A percentile compares a stretch with the other conserved stretches of the same genome.
These are phyloP conservation scores for Lotmaria passim DNA, from an alignment of 208 protist genomes.

Conservation along the genomic window DNA sequence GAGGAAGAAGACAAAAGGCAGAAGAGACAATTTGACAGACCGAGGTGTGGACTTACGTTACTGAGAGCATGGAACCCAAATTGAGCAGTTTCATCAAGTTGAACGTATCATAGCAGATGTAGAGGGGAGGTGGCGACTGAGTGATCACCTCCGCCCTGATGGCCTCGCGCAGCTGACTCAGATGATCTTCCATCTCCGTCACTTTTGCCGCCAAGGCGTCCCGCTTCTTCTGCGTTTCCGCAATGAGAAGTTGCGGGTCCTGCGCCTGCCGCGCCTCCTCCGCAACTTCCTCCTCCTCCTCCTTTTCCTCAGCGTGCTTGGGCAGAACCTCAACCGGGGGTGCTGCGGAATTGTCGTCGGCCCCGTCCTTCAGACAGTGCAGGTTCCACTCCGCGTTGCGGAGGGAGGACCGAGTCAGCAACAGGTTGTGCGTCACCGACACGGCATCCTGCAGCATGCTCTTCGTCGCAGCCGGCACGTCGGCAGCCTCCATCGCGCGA, in stretches of 20 bases:
- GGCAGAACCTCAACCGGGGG: neutral
- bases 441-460: conserved; percentile 20
- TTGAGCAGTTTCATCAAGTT: conserved; percentile 27
- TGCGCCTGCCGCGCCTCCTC: neutral
- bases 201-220: neutral
- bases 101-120: conserved; percentile 37
- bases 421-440: conserved; percentile 4
- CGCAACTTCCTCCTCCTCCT: neutral
- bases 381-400: conserved; percentile 10
- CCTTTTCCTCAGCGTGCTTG: too few relatives aligned
- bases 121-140: conserved; percentile 50
- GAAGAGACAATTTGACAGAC: neutral
- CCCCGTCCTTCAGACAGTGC: conserved; percentile 1
- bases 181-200: neutral
- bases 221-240: neutral
- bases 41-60: neutral
- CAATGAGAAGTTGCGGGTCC: neutral
- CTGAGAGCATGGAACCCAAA: conserved; percentile 24
- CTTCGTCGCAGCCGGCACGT: neutral
- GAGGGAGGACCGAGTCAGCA: neutral
- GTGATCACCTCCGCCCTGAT: neutral
- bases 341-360: neutral
- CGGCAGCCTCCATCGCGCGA: conserved; percentile 32
- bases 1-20: too few relatives aligned
- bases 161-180: conserved; percentile 2